Evolutionary conservation across 768 basidiomycete species (phyloP), one percentile per base, ranked within the genome.

Genomic region (Hypsizygus marmoreus): DNA sequence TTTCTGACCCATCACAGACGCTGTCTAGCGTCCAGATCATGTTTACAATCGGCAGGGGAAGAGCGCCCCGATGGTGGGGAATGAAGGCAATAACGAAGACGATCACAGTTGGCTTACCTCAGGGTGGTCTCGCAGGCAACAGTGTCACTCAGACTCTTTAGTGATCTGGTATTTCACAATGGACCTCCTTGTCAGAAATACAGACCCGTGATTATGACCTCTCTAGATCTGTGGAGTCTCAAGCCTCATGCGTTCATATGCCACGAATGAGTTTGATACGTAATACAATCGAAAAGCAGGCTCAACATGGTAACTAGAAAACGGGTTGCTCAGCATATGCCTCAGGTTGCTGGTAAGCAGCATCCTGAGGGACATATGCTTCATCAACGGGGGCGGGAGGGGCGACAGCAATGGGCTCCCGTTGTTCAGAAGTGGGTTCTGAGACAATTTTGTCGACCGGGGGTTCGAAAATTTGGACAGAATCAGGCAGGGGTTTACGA

Each of bases 401-500:
- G 29, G 77, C 68, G 34, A 80, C 65, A 36, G 79, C 64, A 22
- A 70, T 66, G 14, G 82, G 84, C 55, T 93, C 92, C 60, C 82
- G 81, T 68, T 91, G 86, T 71, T 97, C 94, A 34, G 93, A 95
- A 17, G 86, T 80, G 38, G 94, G 93, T 67, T 94, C 91, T 40
- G 82, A 81, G 54, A 92, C 80, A 55, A 90, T 75, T 70, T 97
- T 95, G 77, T 95, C 91, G 58, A 91, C 77, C 33, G 90, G 90
- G 31, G 89, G 93, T 64, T 95, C 92, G 63, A 81, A 66, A 61
- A 98, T 90, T 60, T 82, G 81, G 63, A 99, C 95, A 54, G 86
- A 87, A 67, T 98, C 97, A 43, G 97, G 97, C 40, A 98, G 86
- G 54, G 94, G 92, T 69, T 91, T 93, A 71, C 79, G 79, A 60